Percentiles rank a stretch among this genome's conserved stretches.
Conservation (phyloP, 345 rosid species). For the Toxicodendron radicans region DNA sequence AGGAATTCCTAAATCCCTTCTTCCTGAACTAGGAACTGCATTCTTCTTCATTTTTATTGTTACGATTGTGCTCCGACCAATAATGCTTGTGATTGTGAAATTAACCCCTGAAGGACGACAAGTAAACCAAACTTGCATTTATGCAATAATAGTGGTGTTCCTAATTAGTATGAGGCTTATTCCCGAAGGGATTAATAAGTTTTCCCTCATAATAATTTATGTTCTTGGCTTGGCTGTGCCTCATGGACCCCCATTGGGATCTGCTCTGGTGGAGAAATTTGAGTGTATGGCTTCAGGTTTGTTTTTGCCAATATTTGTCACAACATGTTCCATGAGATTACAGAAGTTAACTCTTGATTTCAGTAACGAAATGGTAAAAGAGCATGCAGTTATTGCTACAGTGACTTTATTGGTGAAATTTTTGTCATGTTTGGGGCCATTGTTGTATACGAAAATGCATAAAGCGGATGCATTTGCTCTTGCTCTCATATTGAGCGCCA, state of each 20-base stretch:
- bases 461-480: too few relatives aligned
- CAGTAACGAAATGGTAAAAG: accelerated
- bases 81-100: neutral
- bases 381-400: neutral
- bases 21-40: neutral
- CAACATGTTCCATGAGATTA: conserved; percentile 22
- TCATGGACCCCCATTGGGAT: conserved; percentile 29
- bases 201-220: conserved; percentile 5
- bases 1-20: too few relatives aligned
- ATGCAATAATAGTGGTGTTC: neutral
- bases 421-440: neutral
- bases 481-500: too few relatives aligned
- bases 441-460: conserved; percentile 18
- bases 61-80: neutral
- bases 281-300: conserved; percentile 17
- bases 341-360: neutral
- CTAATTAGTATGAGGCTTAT: neutral
- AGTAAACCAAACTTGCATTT: conserved; percentile 1
- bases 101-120: neutral
- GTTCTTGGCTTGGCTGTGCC: conserved; percentile 23
- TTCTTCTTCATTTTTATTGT: neutral
- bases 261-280: conserved; percentile 28
- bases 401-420: neutral
- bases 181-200: neutral
- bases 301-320: conserved; percentile 22